Percentiles rank a stretch among this genome's conserved stretches.
phyloP scores from a whole-genome alignment of 2,329 filamentous ascomycete species.

The Didymella keratinophila region DNA sequence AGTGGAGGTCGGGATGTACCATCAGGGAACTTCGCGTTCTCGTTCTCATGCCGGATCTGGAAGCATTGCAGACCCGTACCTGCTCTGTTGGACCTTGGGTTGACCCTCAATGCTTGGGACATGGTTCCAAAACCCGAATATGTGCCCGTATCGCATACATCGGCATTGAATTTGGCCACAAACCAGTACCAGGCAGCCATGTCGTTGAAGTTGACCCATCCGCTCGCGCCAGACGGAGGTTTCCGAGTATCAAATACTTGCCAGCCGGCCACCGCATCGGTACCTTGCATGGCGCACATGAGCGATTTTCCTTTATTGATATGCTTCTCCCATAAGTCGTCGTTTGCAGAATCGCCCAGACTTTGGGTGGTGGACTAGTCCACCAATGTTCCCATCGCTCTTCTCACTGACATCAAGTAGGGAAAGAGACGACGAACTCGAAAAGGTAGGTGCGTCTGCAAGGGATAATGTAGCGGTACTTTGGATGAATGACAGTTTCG shows the following conservation, averaged over 20 bases:
- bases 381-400: too few species aligned
- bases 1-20: not conserved
- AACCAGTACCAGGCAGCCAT: constrained; percentile 5
- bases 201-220: constrained; percentile 15
- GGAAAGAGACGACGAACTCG: not conserved
- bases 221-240: constrained; percentile 30
- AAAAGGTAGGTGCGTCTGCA: not conserved
- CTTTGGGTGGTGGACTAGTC: not conserved
- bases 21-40: not conserved
- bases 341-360: not conserved
- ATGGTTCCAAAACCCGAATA: not conserved
- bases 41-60: not conserved
- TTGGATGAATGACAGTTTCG: not conserved
- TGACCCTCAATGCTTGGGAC: not conserved
- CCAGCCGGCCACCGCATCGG: constrained; percentile 27
- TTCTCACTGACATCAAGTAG: not conserved
- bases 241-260: constrained; percentile 15
- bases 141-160: not conserved
- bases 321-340: constrained; percentile 9
- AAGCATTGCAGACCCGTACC: constrained; percentile 1
- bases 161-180: not conserved
- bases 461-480: not conserved
- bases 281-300: constrained; percentile 27
- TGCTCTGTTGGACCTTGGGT: not conserved
- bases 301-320: constrained; percentile 24